A percentile compares a stretch with the other conserved stretches of the same genome.
These are phyloP conservation scores for Iberis pinnata DNA, from an alignment of 345 rosid genomes.

Conservation along the genomic window DNA sequence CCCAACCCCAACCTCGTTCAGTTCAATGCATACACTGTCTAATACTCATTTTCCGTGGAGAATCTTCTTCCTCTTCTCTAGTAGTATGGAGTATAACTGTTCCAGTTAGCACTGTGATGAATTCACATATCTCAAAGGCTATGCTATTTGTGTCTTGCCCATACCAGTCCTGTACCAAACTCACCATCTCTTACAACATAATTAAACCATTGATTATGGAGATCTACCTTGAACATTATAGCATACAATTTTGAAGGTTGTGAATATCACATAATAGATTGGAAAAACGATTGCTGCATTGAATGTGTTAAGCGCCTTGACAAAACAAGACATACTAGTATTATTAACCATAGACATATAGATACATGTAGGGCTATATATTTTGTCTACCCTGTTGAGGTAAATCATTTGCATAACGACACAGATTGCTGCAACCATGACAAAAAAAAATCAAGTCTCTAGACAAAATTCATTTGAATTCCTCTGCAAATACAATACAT, in stretches of 20 bases:
- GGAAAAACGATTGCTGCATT: conserved; percentile 86
- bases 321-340: background rate
- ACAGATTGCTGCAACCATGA: conserved; percentile 74
- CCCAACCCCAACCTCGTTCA: background rate
- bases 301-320: conserved; percentile 79
- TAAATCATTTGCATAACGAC: conserved; percentile 82
- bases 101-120: conserved; percentile 80
- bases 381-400: conserved; percentile 61
- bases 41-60: conserved; percentile 48
- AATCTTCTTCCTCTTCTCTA: conserved; percentile 62
- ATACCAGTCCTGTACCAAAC: conserved; percentile 62
- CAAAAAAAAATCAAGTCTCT: conserved; percentile 89
- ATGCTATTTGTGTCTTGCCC: conserved; percentile 68
- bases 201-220: too few species aligned
- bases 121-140: conserved; percentile 87
- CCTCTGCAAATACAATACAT: conserved; percentile 65
- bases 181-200: too few species aligned
- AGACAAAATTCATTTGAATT: too few species aligned
- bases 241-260: conserved; percentile 75
- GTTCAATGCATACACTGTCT: too few species aligned
- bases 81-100: conserved; percentile 77
- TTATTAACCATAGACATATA: background rate
- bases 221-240: conserved; percentile 79
- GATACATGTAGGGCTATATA: too few species aligned
- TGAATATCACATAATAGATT: conserved; percentile 87